Evolutionary conservation across 2,329 filamentous ascomycete species (phyloP), one percentile per base, ranked within the genome.

Genomic region (Trichoderma cornu-damae): DNA sequence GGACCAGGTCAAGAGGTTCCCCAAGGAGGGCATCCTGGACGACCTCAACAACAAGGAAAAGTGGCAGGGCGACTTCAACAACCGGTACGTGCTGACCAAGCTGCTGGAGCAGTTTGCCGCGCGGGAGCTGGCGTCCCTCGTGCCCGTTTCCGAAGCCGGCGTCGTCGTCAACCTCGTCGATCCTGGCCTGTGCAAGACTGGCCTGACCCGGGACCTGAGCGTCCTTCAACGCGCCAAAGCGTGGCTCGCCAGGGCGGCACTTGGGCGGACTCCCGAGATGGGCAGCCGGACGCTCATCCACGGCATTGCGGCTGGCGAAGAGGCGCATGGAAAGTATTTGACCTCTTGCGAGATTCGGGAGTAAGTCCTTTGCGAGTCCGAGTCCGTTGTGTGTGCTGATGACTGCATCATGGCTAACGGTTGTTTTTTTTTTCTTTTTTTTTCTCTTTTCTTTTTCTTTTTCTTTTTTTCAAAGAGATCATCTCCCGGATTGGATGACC

Each of bases 101-200:
- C 57, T 70, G 16, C 8, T 71, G 5, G 61, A 66, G 48, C 63
- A 63, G 5, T 60, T 67, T 8, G 63, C 66, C 2, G 52, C 62
- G 6, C 65, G 65, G 14, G 58, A 71, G 5, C 62, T 73, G 7
- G 66, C 67, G 12, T 44, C 56, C 0, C 59, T 66, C 1, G 14
- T 63, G 6, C 69, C 70, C 6, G 60, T 65, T 1, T 61, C 64
- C 0, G 60, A 61, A 4, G 66, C 65, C 0, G 67, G 68, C 1
- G 68, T 73, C 20, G 60, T 72, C 32, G 44, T 72, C 22, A 72
- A 71, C 59, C 18, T 64, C 0, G 32, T 69, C 11, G 64, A 65
- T 49, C 70, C 70, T 0, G 70, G 70, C 0, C 55, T 72, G 3
- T 68, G 66, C 61, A 65, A 62, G 40, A 66, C 66, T 0, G 55